Percentiles rank a stretch among this genome's conserved stretches.
phyloP scores from a whole-genome alignment of 805 yeast species.

The Nakazawaea molendinolei region DNA sequence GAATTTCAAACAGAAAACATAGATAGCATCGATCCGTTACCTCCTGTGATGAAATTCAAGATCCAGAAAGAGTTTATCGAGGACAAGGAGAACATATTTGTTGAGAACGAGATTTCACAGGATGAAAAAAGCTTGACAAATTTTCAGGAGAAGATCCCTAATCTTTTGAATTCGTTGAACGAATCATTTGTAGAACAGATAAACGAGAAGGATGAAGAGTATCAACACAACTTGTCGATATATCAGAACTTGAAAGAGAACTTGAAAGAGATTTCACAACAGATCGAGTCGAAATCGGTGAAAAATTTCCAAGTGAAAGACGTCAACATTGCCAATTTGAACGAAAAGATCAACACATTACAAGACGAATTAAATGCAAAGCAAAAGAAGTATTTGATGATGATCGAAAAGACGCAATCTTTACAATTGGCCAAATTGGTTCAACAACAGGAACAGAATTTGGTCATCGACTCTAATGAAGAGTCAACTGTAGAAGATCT shows the following conservation, averaged over 20 bases:
- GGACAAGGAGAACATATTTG: constrained; percentile 42
- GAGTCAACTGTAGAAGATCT: neutral
- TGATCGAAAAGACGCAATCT: constrained; percentile 57
- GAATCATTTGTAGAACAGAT: constrained; percentile 21
- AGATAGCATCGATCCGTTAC: constrained; percentile 4
- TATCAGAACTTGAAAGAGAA: constrained; percentile 34
- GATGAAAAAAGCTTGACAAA: constrained; percentile 6
- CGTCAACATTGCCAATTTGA: neutral
- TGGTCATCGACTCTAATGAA: neutral
- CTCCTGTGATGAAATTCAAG: neutral
- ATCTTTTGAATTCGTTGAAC: constrained; percentile 16
- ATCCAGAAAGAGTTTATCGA: constrained; percentile 30
- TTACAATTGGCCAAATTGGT: constrained; percentile 51
- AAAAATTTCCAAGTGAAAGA: constrained; percentile 1
- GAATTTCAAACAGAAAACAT: constrained; percentile 13
- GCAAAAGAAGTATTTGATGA: constrained; percentile 6
- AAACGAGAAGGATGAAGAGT: constrained; percentile 43
- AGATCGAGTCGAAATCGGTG: constrained; percentile 10
- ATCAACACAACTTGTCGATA: constrained; percentile 38
- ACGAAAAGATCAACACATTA: constrained; percentile 1
- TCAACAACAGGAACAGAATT: constrained; percentile 39
- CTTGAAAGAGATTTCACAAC: constrained; percentile 18
- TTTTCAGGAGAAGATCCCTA: constrained; percentile 18
- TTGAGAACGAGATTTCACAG: constrained; percentile 18
- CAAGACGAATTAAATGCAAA: constrained; percentile 8